Percentiles rank a stretch among this genome's conserved stretches.
Evolutionary conservation across 2,329 filamentous ascomycete genomes (phyloP).

Genomic region (Xylaria multiplex): DNA sequence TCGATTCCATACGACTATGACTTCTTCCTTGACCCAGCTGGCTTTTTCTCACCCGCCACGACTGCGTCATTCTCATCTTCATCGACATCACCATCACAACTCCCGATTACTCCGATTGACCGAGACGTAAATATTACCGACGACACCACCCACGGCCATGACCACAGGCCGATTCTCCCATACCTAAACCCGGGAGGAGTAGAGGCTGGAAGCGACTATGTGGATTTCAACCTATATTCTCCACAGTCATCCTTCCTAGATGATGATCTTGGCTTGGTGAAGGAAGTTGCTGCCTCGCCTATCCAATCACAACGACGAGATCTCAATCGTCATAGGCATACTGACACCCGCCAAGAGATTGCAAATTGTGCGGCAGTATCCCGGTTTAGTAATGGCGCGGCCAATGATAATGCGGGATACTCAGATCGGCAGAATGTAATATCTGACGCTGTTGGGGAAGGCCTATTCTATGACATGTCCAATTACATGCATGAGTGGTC

Average conservation of each 20-base stretch:
- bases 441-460: neutral
- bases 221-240: conserved; percentile 67
- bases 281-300: conserved; percentile 43
- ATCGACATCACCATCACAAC: conserved; percentile 50
- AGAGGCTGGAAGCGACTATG: conserved; percentile 57
- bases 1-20: conserved; percentile 54
- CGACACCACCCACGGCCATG: conserved; percentile 26
- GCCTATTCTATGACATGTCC: conserved; percentile 1
- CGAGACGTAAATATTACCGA: conserved; percentile 31
- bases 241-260: conserved; percentile 60
- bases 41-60: conserved; percentile 54
- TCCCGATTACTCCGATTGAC: conserved; percentile 45
- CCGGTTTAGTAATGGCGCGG: neutral
- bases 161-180: conserved; percentile 49
- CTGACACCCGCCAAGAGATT: neutral
- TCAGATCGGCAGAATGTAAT: conserved; percentile 3
- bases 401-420: neutral
- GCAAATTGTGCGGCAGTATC: neutral
- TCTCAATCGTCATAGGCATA: neutral
- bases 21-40: conserved; percentile 58
- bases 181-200: conserved; percentile 53
- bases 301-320: conserved; percentile 19
- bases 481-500: conserved; percentile 14
- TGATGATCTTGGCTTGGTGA: conserved; percentile 55
- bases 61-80: conserved; percentile 42